A percentile compares a stretch with the other conserved stretches of the same genome.
These are phyloP conservation scores for Penicillium frequentans DNA, from an alignment of 2,329 filamentous ascomycete species.

Conservation along the genomic window DNA sequence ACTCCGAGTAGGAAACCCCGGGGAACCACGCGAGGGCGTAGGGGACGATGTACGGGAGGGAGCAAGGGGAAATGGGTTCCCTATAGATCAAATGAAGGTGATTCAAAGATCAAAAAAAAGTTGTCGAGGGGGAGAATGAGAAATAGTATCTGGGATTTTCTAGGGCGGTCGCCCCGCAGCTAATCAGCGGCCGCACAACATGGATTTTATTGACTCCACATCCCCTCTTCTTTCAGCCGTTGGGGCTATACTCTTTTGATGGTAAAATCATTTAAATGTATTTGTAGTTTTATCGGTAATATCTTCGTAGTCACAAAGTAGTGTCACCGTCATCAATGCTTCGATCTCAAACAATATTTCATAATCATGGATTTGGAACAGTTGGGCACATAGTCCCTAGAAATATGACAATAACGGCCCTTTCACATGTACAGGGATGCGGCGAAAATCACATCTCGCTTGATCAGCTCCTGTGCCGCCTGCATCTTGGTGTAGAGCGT, in stretches of 20 bases:
- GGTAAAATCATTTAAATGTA: too few species aligned
- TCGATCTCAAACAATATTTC: background rate
- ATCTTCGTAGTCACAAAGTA: too few species aligned
- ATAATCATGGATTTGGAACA: background rate
- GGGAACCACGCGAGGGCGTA: constrained; percentile 11
- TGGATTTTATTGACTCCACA: constrained; percentile 18
- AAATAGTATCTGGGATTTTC: constrained; percentile 22
- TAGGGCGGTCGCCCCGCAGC: constrained; percentile 28
- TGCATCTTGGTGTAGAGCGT: constrained; percentile 96
- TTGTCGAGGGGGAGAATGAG: constrained; percentile 20
- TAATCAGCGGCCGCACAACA: constrained; percentile 30
- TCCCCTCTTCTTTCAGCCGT: background rate
- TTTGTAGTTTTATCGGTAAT: too few species aligned
- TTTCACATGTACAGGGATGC: constrained; percentile 80
- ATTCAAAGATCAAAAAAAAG: constrained; percentile 18
- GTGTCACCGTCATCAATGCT: background rate
- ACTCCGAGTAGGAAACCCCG: constrained; percentile 20
- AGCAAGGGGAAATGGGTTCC: constrained; percentile 13
- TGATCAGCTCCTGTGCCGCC: constrained; percentile 94
- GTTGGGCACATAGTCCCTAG: background rate
- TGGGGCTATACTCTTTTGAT: background rate
- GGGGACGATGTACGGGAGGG: background rate
- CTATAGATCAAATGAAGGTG: constrained; percentile 8
- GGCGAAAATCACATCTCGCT: constrained; percentile 89
- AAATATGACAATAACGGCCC: background rate